Percentiles rank a stretch among this genome's conserved stretches.
These are phyloP conservation scores for Schoenoplectus triqueter DNA, from an alignment of 202 grass and related monocot species.

Conservation along the genomic window DNA sequence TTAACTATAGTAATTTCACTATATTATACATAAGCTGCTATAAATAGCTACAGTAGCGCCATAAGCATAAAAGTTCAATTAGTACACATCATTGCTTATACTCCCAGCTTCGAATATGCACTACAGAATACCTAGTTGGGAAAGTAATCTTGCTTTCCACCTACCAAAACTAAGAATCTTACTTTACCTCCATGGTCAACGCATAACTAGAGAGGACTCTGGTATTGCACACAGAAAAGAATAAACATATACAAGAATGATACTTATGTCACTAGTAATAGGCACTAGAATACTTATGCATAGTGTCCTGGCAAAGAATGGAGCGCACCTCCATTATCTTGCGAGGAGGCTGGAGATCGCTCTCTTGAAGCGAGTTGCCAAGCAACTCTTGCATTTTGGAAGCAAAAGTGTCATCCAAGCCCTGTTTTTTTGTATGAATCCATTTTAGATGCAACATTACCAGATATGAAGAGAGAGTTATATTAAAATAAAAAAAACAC, in stretches of 20 bases:
- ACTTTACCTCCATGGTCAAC: slow-evolving; percentile 25
- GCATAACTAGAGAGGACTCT: slow-evolving; percentile 3
- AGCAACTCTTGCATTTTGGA: slow-evolving; percentile 89
- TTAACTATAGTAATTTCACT: slow-evolving; percentile 18
- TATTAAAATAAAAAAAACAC: not conserved
- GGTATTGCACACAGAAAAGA: slow-evolving; percentile 27
- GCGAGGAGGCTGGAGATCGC: slow-evolving; percentile 81
- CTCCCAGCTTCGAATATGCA: not conserved
- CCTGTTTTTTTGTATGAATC: slow-evolving; percentile 47
- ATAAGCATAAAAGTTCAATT: slow-evolving; percentile 1
- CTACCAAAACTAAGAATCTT: slow-evolving; percentile 11
- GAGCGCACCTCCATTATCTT: slow-evolving; percentile 98
- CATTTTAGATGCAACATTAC: not conserved
- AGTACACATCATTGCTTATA: not conserved
- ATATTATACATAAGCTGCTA: slow-evolving; percentile 19
- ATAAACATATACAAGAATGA: slow-evolving; percentile 50
- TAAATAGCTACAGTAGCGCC: slow-evolving; percentile 17
- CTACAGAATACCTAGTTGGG: not conserved
- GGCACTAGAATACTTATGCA: slow-evolving; percentile 66
- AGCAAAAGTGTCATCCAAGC: slow-evolving; percentile 94
- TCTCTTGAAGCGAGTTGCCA: slow-evolving; percentile 72
- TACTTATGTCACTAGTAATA: slow-evolving; percentile 57
- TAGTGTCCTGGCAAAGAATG: slow-evolving; percentile 87
- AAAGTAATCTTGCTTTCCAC: slow-evolving; percentile 30
- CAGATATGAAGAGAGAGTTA: not conserved